Conservation (phyloP, 73 alveolate genomes). For the Tetrahymena borealis region DNA sequence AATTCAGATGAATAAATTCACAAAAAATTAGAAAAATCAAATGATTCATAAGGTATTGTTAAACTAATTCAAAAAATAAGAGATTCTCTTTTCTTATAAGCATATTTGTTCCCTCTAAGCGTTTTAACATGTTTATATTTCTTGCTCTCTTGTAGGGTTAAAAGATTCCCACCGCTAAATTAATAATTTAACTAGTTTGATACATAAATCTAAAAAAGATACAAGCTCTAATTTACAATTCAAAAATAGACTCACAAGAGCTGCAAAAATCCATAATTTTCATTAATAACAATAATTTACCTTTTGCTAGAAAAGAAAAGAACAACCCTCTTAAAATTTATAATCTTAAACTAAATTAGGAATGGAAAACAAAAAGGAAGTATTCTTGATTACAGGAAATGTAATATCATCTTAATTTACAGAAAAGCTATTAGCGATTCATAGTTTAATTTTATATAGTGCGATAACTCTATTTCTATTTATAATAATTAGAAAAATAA, state of each 20-base stretch:
- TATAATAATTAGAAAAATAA: constrained; percentile 18
- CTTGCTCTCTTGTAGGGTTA: not conserved
- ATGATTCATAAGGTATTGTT: not conserved
- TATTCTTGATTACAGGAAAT: constrained; percentile 32
- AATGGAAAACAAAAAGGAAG: not conserved
- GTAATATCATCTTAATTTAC: not conserved
- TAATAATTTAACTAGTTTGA: not conserved
- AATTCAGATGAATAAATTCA: not conserved
- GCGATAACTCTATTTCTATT: not conserved
- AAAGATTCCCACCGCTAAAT: not conserved
- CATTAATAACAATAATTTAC: not conserved
- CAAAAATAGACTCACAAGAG: not conserved
- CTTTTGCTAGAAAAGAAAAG: not conserved
- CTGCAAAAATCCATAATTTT: not conserved
- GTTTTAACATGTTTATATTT: not conserved
- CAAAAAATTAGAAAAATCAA: not conserved
- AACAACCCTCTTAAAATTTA: not conserved
- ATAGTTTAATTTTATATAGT: too few species aligned
- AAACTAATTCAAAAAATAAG: not conserved
- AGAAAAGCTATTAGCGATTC: not conserved
- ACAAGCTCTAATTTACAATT: not conserved
- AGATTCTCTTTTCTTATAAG: too few species aligned
- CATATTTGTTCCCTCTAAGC: too few species aligned
- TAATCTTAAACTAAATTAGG: not conserved
- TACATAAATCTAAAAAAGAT: not conserved